Base-by-base conservation (phyloP, 129 eudicot species). In the Artemisia argyi region DNA sequence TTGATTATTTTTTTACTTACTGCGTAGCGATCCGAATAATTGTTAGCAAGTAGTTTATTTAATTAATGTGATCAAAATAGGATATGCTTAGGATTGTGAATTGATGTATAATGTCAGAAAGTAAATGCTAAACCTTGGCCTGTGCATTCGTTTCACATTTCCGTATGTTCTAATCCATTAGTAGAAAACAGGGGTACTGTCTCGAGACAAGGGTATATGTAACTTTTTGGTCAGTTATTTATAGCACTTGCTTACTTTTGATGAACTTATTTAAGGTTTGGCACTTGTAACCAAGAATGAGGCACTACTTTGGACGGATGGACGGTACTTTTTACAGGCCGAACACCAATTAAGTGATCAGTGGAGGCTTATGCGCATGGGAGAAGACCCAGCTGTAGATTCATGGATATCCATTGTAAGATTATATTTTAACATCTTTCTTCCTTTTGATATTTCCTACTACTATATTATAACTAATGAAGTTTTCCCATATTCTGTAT, bases 281-380 rank as follows among this genome's bases (percentile, higher is more conserved):
- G 97, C 97, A 15, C 94, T 95, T 66, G 50, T 95, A 75, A 90
- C 96, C 17, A 82, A 65, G 83, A 82, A 90, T 69, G 97, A 95
- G 80, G 99, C 99, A 57, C 83, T 85, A 57, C 83, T 95, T 65
- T 95, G 99, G 99, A 95, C 99, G 60, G 99, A 95, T 86, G 99
- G 99, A 12, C 78, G 99, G 66, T 95, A 95, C 83, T 95, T 90
- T 70, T 74, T 95, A 80, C 99, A 95, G 85, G 99, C 99, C 58
- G 86, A 75, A 48, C 80, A 86, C 62, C 82, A 95, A 73, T 83
- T 95, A 65, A 82, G 85, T 66, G 83, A 88, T 52, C 82, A 84
- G 42, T 95, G 99, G 99, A 89, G 74, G 85, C 97, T 95, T 81
- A 95, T 95, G 99, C 96, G 99, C 15, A 69, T 81, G 79, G 96